phyloP scores from a whole-genome alignment of 2,329 filamentous ascomycete species.

The Ceratocystiopsis sp. region DNA sequence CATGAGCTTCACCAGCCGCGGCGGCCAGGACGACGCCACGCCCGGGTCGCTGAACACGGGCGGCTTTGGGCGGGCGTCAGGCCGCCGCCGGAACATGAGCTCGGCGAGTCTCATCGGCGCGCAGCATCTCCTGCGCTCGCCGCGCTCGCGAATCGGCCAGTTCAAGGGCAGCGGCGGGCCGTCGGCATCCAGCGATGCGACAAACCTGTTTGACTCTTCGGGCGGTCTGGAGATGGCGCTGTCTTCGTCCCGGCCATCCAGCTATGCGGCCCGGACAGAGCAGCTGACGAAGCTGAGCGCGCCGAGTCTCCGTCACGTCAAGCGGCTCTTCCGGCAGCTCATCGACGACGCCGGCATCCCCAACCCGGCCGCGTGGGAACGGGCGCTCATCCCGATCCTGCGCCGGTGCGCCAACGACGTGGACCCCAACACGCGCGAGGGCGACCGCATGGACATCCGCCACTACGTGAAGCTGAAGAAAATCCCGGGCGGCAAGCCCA shows the following conservation, averaged over 20 bases:
- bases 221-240: slow-evolving; percentile 25
- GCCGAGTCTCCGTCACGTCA: slow-evolving; percentile 76
- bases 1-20: slow-evolving; percentile 51
- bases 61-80: slow-evolving; percentile 37
- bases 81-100: slow-evolving; percentile 67
- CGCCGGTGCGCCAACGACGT: slow-evolving; percentile 87
- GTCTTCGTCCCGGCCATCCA: slow-evolving; percentile 16
- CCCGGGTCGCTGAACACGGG: slow-evolving; percentile 28
- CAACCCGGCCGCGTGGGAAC: slow-evolving; percentile 68
- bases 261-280: slow-evolving; percentile 33
- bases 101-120: slow-evolving; percentile 49
- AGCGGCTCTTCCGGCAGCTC: slow-evolving; percentile 68
- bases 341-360: slow-evolving; percentile 60
- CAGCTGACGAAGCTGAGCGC: slow-evolving; percentile 71
- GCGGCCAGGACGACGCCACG: slow-evolving; percentile 21
- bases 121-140: slow-evolving; percentile 51
- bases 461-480: slow-evolving; percentile 97
- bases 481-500: slow-evolving; percentile 75
- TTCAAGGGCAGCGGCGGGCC: slow-evolving; percentile 33
- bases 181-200: slow-evolving; percentile 32
- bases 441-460: slow-evolving; percentile 91
- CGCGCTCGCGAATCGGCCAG: slow-evolving; percentile 29
- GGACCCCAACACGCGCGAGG: slow-evolving; percentile 73
- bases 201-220: slow-evolving; percentile 29
- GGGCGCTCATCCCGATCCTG: slow-evolving; percentile 75